Conservation (phyloP, 371 early-diverging fungal species). For the Saksenaea oblongispora region DNA sequence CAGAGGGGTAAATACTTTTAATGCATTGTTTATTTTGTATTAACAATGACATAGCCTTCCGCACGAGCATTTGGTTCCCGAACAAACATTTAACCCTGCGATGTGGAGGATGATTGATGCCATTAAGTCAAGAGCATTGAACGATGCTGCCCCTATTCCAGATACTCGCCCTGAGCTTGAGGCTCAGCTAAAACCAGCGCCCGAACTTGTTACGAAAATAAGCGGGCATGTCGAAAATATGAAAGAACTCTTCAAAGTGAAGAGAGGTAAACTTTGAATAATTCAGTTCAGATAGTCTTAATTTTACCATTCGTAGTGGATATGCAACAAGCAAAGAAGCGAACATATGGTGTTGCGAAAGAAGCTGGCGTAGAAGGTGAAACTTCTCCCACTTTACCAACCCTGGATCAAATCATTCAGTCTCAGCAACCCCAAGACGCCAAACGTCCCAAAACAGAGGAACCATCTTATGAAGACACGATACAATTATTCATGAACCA, state of each 20-base stretch:
- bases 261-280: constrained; percentile 36
- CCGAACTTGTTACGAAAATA: constrained; percentile 37
- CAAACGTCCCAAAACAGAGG: constrained; percentile 12
- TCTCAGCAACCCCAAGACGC: constrained; percentile 14
- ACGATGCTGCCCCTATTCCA: constrained; percentile 54
- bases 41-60: constrained; percentile 17
- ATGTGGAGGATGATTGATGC: constrained; percentile 59
- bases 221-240: constrained; percentile 35
- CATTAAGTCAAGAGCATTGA: constrained; percentile 57
- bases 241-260: constrained; percentile 47
- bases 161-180: constrained; percentile 46
- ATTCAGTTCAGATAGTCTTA: not conserved
- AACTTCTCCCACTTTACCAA: constrained; percentile 6
- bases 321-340: constrained; percentile 27
- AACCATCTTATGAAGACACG: constrained; percentile 1
- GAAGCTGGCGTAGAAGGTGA: constrained; percentile 14
- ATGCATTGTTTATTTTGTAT: not conserved
- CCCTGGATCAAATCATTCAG: constrained; percentile 11
- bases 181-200: constrained; percentile 40
- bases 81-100: constrained; percentile 60
- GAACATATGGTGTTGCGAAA: constrained; percentile 27
- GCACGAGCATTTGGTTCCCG: constrained; percentile 38
- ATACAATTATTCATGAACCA: constrained; percentile 18
- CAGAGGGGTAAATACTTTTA: not conserved
- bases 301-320: constrained; percentile 15